Conservation (phyloP, 2,329 filamentous ascomycete species). For the Mycogone perniciosa region DNA sequence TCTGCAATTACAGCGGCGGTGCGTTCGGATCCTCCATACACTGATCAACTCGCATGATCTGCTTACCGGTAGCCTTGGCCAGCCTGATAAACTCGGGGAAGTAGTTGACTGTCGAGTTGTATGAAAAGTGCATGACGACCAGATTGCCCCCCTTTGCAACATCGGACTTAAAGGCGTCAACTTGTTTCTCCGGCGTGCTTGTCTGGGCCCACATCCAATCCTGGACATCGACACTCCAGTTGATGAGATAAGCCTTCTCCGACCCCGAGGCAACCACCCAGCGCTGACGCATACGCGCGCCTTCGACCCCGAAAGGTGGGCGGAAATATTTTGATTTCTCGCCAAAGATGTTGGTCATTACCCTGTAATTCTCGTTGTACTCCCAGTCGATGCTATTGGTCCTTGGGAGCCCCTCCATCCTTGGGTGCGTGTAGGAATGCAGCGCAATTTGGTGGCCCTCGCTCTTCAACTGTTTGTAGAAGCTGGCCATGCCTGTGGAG, state of each 20-base stretch:
- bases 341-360: conserved; percentile 36
- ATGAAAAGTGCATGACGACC: conserved; percentile 65
- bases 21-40: conserved; percentile 58
- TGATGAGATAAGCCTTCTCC: conserved; percentile 52
- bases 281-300: conserved; percentile 58
- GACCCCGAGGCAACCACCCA: conserved; percentile 47
- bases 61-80: conserved; percentile 57
- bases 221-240: conserved; percentile 65
- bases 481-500: conserved; percentile 53
- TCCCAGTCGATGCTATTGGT: conserved; percentile 55
- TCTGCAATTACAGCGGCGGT: conserved; percentile 30
- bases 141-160: conserved; percentile 56
- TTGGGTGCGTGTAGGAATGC: conserved; percentile 64
- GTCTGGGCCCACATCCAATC: conserved; percentile 63
- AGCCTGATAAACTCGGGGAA: conserved; percentile 58
- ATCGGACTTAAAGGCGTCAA: conserved; percentile 58
- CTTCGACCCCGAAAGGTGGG: conserved; percentile 62
- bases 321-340: conserved; percentile 52
- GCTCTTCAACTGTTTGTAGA: conserved; percentile 57
- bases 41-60: conserved; percentile 61
- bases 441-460: conserved; percentile 63
- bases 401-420: conserved; percentile 52
- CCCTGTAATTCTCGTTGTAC: conserved; percentile 49
- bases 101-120: conserved; percentile 57
- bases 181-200: conserved; percentile 57